Evolutionary conservation across 2,329 filamentous ascomycete species (phyloP).

Genomic region (Fonsecaea erecta): DNA sequence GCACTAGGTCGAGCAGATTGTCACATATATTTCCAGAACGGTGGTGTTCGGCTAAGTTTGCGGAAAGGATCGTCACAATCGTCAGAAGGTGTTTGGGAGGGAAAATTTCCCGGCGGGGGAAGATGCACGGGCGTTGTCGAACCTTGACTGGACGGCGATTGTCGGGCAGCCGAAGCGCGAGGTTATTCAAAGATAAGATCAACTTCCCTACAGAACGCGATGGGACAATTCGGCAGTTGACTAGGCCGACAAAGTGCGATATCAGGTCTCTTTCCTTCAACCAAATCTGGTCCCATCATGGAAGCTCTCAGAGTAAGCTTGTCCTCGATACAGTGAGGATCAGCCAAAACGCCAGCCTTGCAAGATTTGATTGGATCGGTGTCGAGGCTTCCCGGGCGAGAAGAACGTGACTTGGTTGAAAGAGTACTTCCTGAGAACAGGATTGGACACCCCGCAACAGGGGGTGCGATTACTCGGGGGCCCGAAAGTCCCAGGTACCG

Average conservation of each 20-base stretch:
- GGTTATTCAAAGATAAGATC: background rate
- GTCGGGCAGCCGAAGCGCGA: background rate
- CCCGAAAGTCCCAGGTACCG: background rate
- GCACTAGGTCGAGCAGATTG: background rate
- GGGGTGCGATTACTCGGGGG: background rate
- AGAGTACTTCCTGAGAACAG: background rate
- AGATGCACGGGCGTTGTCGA: background rate
- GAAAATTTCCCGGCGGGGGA: background rate
- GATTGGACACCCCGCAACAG: slow-evolving; percentile 4
- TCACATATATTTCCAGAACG: background rate
- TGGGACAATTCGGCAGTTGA: background rate
- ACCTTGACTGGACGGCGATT: background rate
- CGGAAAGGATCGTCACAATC: background rate
- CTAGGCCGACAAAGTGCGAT: background rate
- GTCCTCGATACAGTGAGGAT: background rate
- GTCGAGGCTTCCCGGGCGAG: background rate
- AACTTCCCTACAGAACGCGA: background rate
- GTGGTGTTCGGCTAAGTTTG: background rate
- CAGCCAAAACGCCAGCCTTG: slow-evolving; percentile 3
- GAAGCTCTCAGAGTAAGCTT: background rate
- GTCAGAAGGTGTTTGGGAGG: background rate
- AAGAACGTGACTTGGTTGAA: background rate
- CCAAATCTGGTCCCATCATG: background rate
- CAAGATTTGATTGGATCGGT: slow-evolving; percentile 5
- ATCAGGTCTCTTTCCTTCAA: background rate